These are phyloP conservation scores for Fraxinus sp. DNA, from an alignment of 305 asterid species.

Conservation along the genomic window DNA sequence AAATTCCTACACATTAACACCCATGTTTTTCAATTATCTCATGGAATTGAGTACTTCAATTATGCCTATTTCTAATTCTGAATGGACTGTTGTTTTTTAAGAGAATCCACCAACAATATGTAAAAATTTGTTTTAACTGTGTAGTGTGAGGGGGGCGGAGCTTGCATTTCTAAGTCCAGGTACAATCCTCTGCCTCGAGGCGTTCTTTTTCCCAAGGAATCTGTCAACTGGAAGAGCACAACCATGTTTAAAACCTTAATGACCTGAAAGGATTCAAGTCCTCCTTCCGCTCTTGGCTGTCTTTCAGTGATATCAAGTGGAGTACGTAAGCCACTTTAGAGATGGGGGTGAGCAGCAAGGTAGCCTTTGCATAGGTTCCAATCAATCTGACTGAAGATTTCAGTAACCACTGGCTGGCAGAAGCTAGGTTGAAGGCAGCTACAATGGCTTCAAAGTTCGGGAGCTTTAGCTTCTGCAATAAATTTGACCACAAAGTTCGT, in stretches of 20 bases:
- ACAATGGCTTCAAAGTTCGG: slow-evolving; percentile 19
- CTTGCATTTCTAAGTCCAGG: not conserved
- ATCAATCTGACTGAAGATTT: not conserved
- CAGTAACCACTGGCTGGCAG: slow-evolving; percentile 12
- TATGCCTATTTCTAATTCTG: not conserved
- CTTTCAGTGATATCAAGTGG: not conserved
- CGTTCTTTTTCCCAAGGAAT: not conserved
- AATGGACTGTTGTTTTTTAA: not conserved
- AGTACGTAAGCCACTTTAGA: not conserved
- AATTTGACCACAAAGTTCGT: not conserved
- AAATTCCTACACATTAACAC: not conserved
- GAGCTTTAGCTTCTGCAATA: slow-evolving; percentile 3
- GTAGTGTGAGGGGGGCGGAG: not conserved
- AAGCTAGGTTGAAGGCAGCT: slow-evolving; percentile 15
- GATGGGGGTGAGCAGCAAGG: not conserved
- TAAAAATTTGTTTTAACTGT: not conserved
- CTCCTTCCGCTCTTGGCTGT: not conserved
- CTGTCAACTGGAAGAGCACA: not conserved
- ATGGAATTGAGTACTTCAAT: not conserved
- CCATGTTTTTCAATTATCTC: not conserved
- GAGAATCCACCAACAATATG: not conserved
- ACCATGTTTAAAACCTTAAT: not conserved
- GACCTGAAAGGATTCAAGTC: not conserved
- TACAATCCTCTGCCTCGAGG: not conserved
- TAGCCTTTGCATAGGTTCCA: not conserved